phyloP scores from a whole-genome alignment of 257 asterid species.

The Plantago major region DNA sequence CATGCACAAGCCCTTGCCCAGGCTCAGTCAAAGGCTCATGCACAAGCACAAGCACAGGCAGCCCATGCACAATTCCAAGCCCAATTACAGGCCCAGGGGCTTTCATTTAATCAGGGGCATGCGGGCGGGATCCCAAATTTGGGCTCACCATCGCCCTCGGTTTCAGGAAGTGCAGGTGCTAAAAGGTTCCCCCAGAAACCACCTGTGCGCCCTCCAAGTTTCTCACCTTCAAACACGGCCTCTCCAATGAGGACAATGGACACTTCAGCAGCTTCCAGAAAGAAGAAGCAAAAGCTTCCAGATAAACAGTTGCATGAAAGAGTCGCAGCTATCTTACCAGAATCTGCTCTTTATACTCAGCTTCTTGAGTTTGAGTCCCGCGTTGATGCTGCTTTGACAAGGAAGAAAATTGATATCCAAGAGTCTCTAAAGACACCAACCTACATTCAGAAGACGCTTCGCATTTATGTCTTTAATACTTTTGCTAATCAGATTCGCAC shows the following conservation, averaged over 20 bases:
- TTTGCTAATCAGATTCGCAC: constrained; percentile 78
- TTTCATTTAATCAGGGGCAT: constrained; percentile 67
- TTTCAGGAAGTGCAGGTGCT: constrained; percentile 51
- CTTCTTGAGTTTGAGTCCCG: constrained; percentile 94
- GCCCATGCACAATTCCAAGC: constrained; percentile 77
- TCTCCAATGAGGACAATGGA: constrained; percentile 85
- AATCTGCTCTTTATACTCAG: constrained; percentile 92
- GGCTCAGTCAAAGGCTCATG: constrained; percentile 67
- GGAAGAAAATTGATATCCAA: constrained; percentile 95
- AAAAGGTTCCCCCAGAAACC: constrained; percentile 83
- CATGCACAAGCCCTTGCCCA: constrained; percentile 83
- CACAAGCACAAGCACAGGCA: constrained; percentile 44
- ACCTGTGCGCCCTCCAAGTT: constrained; percentile 80
- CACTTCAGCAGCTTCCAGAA: constrained; percentile 74
- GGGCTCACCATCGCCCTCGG: constrained; percentile 71
- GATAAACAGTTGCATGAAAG: constrained; percentile 90
- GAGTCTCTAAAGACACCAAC: constrained; percentile 81
- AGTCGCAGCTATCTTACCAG: constrained; percentile 93
- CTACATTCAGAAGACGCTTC: constrained; percentile 75
- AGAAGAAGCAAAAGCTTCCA: constrained; percentile 93
- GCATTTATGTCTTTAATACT: constrained; percentile 82
- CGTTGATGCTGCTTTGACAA: constrained; percentile 78
- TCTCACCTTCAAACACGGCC: constrained; percentile 36
- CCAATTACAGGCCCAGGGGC: constrained; percentile 70
- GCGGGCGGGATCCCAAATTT: constrained; percentile 49